Base-by-base conservation (phyloP, 371 early-diverging fungal species). In the Rhizopus delemar region DNA sequence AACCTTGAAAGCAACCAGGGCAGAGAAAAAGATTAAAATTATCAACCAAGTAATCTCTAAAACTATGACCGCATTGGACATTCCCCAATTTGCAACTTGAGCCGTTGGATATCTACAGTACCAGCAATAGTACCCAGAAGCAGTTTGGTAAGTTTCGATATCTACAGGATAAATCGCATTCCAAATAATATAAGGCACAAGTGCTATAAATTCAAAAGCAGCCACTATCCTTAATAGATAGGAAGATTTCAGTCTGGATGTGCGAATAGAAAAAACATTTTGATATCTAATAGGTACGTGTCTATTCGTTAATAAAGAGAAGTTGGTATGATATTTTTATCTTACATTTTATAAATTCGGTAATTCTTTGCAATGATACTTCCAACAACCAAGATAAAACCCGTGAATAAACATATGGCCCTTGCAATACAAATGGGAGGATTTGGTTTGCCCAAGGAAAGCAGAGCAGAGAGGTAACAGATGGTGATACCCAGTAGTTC, bases 331-430 rank as follows among this genome's bases (percentile, higher is more conserved):
- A 39, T 12, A 46, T 46, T 31, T 29, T 0, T 46, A 11, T 51
- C 66, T 65, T 69, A 74, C 73, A 78, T 68, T 46, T 69, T 65
- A 54, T 78, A 78, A 8, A 78, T 68, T 55, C 78, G 59, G 43
- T 71, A 78, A 46, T 69, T 74, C 51, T 75, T 78, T 3, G 78
- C 78, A 65, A 78, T 73, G 11, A 78, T 68, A 46, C 75, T 75
- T 6, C 71, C 71, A 32, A 75, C 64, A 5, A 75, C 75, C 0
- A 78, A 49, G 2, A 57, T 46, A 60, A 75, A 72, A 0, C 68
- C 75, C 5, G 56, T 34, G 0, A 60, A 50, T 3, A 73, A 45
- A 16, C 59, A 38, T 6, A 78, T 51, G 45, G 69, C 60, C 7
- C 75, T 52, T 2, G 60, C 29, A 43, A 75, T 60, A 32, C 78